A percentile compares a stretch with the other conserved stretches of the same genome.
These are phyloP conservation scores for Trametes cubensis DNA, from an alignment of 768 basidiomycete genomes.

Conservation along the genomic window DNA sequence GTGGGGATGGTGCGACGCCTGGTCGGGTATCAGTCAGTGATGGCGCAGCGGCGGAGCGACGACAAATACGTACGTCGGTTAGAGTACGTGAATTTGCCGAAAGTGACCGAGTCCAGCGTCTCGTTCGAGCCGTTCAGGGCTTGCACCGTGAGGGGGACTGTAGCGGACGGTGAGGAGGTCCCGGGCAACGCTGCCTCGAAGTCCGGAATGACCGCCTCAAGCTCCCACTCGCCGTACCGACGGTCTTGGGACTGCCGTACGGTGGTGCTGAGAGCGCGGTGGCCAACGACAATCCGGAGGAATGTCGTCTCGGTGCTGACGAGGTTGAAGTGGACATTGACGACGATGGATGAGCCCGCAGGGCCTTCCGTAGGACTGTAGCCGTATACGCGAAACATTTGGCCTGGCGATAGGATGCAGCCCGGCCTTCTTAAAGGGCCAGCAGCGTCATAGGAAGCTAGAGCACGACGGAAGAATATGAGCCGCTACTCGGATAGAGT, in stretches of 20 bases:
- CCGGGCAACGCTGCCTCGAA: slow-evolving; percentile 39
- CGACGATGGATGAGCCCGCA: slow-evolving; percentile 62
- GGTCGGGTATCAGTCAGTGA: slow-evolving; percentile 1
- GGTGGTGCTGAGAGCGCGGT: slow-evolving; percentile 66
- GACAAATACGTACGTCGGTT: slow-evolving; percentile 41
- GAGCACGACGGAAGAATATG: neutral
- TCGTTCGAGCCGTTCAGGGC: slow-evolving; percentile 56
- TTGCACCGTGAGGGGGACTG: slow-evolving; percentile 61
- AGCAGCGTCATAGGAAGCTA: slow-evolving; percentile 9
- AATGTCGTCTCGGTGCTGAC: slow-evolving; percentile 52
- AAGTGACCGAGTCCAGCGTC: slow-evolving; percentile 65
- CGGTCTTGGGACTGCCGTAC: slow-evolving; percentile 56
- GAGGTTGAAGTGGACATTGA: slow-evolving; percentile 62
- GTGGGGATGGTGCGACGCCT: slow-evolving; percentile 17
- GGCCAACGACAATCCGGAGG: slow-evolving; percentile 75
- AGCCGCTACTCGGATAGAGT: slow-evolving; percentile 5
- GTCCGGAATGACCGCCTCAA: slow-evolving; percentile 63
- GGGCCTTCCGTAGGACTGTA: slow-evolving; percentile 69
- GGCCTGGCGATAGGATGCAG: slow-evolving; percentile 44
- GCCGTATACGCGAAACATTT: slow-evolving; percentile 64
- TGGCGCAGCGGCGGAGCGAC: neutral
- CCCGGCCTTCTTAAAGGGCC: slow-evolving; percentile 7
- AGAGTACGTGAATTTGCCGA: slow-evolving; percentile 74
- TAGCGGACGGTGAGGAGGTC: slow-evolving; percentile 34
- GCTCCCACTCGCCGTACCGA: slow-evolving; percentile 60